Evolutionary conservation across 2,329 filamentous ascomycete species (phyloP).

Genomic region (Curvularia eragrostidis): DNA sequence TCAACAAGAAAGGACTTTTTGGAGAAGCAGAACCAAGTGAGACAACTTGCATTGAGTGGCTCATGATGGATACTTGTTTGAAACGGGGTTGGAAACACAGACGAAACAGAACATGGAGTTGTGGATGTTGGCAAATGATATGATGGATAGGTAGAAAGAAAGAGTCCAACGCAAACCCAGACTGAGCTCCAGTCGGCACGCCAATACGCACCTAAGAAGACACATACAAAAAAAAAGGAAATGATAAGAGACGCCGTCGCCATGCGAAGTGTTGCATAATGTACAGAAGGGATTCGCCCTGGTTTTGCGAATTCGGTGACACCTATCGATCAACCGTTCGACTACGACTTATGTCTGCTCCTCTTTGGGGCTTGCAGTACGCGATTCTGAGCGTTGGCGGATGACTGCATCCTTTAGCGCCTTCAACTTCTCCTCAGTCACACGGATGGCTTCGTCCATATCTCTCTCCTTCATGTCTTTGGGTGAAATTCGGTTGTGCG

Average conservation of each 20-base stretch:
- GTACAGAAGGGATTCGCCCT: conserved; percentile 4
- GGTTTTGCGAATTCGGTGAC: not conserved
- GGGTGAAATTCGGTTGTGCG: conserved; percentile 59
- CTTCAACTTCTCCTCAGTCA: conserved; percentile 84
- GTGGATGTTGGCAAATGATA: not conserved
- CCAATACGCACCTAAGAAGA: conserved; percentile 9
- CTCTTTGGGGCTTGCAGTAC: conserved; percentile 32
- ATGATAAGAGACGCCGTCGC: conserved; percentile 14
- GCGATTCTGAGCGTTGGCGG: conserved; percentile 31
- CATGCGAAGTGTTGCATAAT: conserved; percentile 15
- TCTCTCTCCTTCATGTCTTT: conserved; percentile 73
- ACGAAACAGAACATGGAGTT: not conserved
- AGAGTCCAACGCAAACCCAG: not conserved
- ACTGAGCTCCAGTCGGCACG: not conserved
- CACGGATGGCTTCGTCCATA: conserved; percentile 78
- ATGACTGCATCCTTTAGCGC: conserved; percentile 75
- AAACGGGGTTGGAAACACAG: not conserved
- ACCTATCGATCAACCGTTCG: not conserved
- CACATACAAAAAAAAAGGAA: conserved; percentile 6
- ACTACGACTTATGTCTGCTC: conserved; percentile 17
- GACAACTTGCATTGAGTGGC: not conserved
- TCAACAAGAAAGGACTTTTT: not conserved
- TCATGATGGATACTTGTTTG: not conserved
- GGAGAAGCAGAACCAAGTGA: not conserved
- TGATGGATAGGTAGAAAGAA: not conserved